Base-by-base conservation (phyloP, 495 filamentous ascomycete genomes). In the Penicillium alfredii region DNA sequence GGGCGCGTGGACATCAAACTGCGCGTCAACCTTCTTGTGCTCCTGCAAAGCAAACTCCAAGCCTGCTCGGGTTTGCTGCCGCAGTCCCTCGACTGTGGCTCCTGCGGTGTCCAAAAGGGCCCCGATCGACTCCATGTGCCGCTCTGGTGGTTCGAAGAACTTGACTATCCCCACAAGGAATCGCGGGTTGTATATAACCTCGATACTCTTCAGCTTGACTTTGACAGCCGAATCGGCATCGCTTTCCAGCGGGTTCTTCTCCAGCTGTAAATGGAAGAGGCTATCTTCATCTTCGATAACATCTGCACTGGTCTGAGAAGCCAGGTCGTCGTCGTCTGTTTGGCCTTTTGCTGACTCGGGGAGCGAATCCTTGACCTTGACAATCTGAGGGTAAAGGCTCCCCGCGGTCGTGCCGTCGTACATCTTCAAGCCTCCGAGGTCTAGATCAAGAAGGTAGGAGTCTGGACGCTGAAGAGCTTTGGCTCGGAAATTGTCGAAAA, bases 81-180 rank as follows among this genome's bases (percentile, higher is more conserved):
- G 77, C 38, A 97, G 64, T 9, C 87, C 89, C 61, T 97, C 87
- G 1, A 98, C 90, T 0, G 90, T 97, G 18, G 88, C 88, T 11
- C 92, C 89, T 14, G 92, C 92, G 12, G 85, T 86, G 54, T 98
- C 92, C 73, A 98, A 78, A 30, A 98, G 69, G 15, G 90, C 92
- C 6, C 80, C 82, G 49, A 98, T 94, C 13, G 90, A 96, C 58
- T 98, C 92, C 92, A 97, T 95, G 56, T 98, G 93, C 39, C 87
- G 73, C 58, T 95, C 86, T 1, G 92, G 93, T 4, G 92, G 92
- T 36, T 89, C 83, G 69, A 98, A 97, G 66, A 98, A 98, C 39
- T 84, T 84, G 33, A 80, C 84, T 18, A 96, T 79, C 29, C 88
- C 88, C 14, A 94, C 79, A 2, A 97, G 64, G 45, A 97, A 94